Percentiles rank a stretch among this genome's conserved stretches.
phyloP scores from a whole-genome alignment of 2,329 filamentous ascomycete genomes.

The Epichloe amarillans region DNA sequence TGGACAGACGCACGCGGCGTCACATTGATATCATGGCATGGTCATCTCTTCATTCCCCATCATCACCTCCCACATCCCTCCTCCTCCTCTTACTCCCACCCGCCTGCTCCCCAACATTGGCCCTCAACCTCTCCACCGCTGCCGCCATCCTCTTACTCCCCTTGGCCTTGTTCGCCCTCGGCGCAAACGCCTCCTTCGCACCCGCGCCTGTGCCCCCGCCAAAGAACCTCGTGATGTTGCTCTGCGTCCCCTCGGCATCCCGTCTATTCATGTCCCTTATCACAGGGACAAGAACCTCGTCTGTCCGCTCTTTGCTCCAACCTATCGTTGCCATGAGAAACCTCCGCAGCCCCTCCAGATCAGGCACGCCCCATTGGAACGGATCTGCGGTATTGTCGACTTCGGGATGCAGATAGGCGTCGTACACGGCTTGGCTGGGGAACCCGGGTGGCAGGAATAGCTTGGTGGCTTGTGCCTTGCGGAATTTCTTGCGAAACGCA shows the following conservation, averaged over 20 bases:
- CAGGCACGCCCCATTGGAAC: slow-evolving; percentile 94
- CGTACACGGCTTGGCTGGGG: slow-evolving; percentile 62
- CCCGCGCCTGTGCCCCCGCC: slow-evolving; percentile 59
- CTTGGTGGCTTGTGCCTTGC: slow-evolving; percentile 64
- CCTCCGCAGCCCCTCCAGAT: slow-evolving; percentile 68
- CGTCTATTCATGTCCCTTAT: slow-evolving; percentile 90
- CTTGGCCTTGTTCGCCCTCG: slow-evolving; percentile 45
- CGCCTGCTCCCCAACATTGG: slow-evolving; percentile 13
- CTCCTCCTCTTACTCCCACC: slow-evolving; percentile 10
- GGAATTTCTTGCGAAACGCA: slow-evolving; percentile 74
- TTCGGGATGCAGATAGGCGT: slow-evolving; percentile 75
- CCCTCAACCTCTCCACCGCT: slow-evolving; percentile 54
- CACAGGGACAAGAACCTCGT: slow-evolving; percentile 90
- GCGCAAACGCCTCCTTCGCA: slow-evolving; percentile 53
- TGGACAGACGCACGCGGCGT: too few relatives aligned
- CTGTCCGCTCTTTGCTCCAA: slow-evolving; percentile 82
- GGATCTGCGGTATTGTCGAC: slow-evolving; percentile 65
- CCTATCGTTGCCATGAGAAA: slow-evolving; percentile 90
- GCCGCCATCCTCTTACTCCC: slow-evolving; percentile 64
- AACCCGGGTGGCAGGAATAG: slow-evolving; percentile 75
- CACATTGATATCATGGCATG: too few relatives aligned
- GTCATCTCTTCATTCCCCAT: slow-evolving; percentile 6
- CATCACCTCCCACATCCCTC: slow-evolving; percentile 7
- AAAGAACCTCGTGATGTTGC: slow-evolving; percentile 92
- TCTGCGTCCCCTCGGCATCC: slow-evolving; percentile 81